Evolutionary conservation across 495 filamentous ascomycete genomes (phyloP), one percentile per base, ranked within the genome.

Genomic region (Lasiosphaeria miniovina): DNA sequence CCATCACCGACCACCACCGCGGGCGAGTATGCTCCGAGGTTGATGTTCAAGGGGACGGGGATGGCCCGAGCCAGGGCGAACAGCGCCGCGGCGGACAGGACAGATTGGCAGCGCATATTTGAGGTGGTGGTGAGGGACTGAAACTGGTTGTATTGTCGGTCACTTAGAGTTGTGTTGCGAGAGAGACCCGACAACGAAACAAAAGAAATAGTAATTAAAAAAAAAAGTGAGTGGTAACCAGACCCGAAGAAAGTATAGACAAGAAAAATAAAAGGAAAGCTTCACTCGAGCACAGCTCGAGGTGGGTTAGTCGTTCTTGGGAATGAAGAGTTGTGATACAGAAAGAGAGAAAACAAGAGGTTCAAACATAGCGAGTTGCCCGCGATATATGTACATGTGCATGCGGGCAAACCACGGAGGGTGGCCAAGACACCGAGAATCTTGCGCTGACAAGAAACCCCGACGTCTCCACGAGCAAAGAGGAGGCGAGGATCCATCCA

Each of bases 1-100:
- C 81, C 80, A 74, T 84, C 80, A 75, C 81, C 80, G 66, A 84
- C 81, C 64, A 84, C 81, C 68, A 84, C 58, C 36, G 81, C 81
- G 12, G 80, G 81, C 10, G 80, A 83, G 65, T 82, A 84, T n/a
- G 81, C 80, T 17, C 80, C 81, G 34, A 84, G 71, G 71, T 84
- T 84, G 74, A 84, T 84, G 72, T 84, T 84, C 5, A 84, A 70
- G 9, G 80, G 81, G 4, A 84, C 70, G 7, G 80, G 81, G 4
- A 65, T 55, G 48, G 68, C 60, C 36, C 45, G 14, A 24, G 59
- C 35, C 8, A 54, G 46, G 54, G 63, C 33, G 45, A 65, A 45
- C 50, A 65, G 60, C 41, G 58, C 14, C 4, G 57, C 11, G 35
- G 54, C 49, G 46, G 55, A 55, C 62, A 69, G 57, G 58, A 65